Conservation (phyloP, 2,329 filamentous ascomycete species). For the Fusarium sp. region DNA sequence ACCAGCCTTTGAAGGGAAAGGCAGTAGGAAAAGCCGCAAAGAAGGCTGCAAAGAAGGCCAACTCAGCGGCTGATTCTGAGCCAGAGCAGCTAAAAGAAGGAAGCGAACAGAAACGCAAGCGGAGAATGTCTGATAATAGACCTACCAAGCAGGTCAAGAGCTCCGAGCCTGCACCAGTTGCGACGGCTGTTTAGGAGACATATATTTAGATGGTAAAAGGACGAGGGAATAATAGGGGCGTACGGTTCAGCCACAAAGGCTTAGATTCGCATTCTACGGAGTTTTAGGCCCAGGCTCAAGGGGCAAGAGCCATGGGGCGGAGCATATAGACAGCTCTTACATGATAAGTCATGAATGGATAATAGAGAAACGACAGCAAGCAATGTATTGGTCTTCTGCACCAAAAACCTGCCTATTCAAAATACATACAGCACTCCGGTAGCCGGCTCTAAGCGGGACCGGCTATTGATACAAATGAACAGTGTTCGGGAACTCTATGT, state of each 20-base stretch:
- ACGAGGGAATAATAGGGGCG: slow-evolving; percentile 2
- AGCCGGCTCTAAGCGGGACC: slow-evolving; percentile 20
- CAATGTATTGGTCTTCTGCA: neutral
- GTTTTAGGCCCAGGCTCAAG: slow-evolving; percentile 26
- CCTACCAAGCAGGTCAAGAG: slow-evolving; percentile 34
- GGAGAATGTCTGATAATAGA: slow-evolving; percentile 51
- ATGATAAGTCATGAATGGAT: neutral
- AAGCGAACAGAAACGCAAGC: slow-evolving; percentile 48
- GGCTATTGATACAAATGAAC: slow-evolving; percentile 48
- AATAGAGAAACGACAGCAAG: slow-evolving; percentile 6
- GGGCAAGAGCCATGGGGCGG: slow-evolving; percentile 1
- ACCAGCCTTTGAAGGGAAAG: slow-evolving; percentile 57
- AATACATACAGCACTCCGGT: slow-evolving; percentile 33
- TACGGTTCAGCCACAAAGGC: slow-evolving; percentile 10
- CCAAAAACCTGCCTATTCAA: slow-evolving; percentile 17
- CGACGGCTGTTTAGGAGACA: slow-evolving; percentile 20
- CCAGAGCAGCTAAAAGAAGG: slow-evolving; percentile 54
- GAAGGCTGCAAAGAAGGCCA: slow-evolving; percentile 49
- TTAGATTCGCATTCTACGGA: slow-evolving; percentile 34
- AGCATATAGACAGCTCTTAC: neutral
- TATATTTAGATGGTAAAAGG: neutral
- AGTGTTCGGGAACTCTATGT: slow-evolving; percentile 49
- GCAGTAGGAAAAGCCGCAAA: slow-evolving; percentile 51
- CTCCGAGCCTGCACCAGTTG: slow-evolving; percentile 40
- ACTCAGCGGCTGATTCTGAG: slow-evolving; percentile 59